phyloP scores from a whole-genome alignment of 2,329 filamentous ascomycete genomes.

The Ascochyta koolunga region DNA sequence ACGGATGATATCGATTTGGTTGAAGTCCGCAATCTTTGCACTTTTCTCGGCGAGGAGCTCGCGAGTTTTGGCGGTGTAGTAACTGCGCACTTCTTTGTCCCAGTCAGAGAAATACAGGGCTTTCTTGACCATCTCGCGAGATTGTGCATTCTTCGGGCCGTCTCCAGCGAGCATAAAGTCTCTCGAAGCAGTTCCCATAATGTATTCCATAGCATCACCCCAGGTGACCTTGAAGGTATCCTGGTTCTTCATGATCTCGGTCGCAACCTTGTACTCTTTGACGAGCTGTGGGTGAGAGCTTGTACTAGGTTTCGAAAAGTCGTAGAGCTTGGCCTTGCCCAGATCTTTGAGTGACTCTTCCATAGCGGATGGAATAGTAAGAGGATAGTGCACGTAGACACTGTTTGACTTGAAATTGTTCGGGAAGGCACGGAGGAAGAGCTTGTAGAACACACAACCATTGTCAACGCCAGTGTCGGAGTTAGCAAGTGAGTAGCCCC shows the following conservation, averaged over 20 bases:
- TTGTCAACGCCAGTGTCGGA: conserved; percentile 78
- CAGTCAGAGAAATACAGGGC: conserved; percentile 68
- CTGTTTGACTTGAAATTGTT: conserved; percentile 78
- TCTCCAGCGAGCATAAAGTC: conserved; percentile 61
- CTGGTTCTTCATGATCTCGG: conserved; percentile 66
- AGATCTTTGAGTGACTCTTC: conserved; percentile 71
- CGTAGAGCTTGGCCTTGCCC: conserved; percentile 71
- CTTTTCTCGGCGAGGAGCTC: conserved; percentile 69
- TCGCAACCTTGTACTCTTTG: conserved; percentile 66
- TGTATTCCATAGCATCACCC: conserved; percentile 66
- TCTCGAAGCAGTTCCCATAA: conserved; percentile 64
- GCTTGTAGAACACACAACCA: conserved; percentile 84
- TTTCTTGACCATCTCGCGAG: conserved; percentile 51
- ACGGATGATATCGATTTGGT: conserved; percentile 72
- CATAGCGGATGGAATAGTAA: conserved; percentile 75
- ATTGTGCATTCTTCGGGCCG: conserved; percentile 40
- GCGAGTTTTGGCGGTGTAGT: conserved; percentile 69
- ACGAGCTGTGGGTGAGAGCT: conserved; percentile 56
- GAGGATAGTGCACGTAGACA: conserved; percentile 80
- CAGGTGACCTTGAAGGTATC: conserved; percentile 69
- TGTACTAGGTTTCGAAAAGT: conserved; percentile 66
- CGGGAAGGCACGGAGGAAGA: conserved; percentile 80
- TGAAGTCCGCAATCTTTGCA: conserved; percentile 65
- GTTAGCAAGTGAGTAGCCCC: conserved; percentile 78
- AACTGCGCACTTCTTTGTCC: conserved; percentile 67